Base-by-base conservation (phyloP, 371 early-diverging fungal species). In the Zychaea mexicana region DNA sequence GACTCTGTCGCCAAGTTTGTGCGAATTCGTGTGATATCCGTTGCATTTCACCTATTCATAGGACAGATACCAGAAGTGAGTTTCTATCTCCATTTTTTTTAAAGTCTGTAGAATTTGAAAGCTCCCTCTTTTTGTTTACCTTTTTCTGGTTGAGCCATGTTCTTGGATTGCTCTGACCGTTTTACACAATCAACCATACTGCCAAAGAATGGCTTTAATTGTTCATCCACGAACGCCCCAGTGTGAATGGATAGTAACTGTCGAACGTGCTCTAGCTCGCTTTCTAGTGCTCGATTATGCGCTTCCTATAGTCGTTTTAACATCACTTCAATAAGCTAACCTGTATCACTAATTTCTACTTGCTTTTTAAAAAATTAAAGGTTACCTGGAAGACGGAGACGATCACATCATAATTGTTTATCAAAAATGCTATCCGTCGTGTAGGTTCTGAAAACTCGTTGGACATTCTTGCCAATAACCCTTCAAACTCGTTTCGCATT, bases 321-420 rank as follows among this genome's bases (percentile, higher is more conserved):
- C 42, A 15, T 42, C 42, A 6, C 7, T 12, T 13, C n/a, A 42
- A 12, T 7, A 42, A 6, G 42, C n/a, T n/a, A n/a, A n/a, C n/a
- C n/a, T n/a, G n/a, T 42, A 42, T 0, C 8, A 10, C 36, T 10
- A 36, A 36, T 36, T 36, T 10, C 15, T 2, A 36, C 36, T 10
- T 36, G 15, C 15, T 21, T 13, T 15, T 60, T 12, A 24, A 30
- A 26, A 46, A 42, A 8, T 26, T 9, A 4, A 13, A 17, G 17
- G 36, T 42, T 66, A 78, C 86, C 64, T 85, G 80, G 36, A 96
- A 81, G 15, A 95, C 89, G 0, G 90, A 82, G 15, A 88, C 76
- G 28, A 96, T 87, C 22, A 94, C 79, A 64, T 97, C 97, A 65
- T 90, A 92, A 66, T 95, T 96, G 80, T 96, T 97, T 68, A 97